Percentiles rank a stretch among this genome's conserved stretches.
phyloP scores from a whole-genome alignment of 2,329 filamentous ascomycete species.

The Stemphylium beticola region DNA sequence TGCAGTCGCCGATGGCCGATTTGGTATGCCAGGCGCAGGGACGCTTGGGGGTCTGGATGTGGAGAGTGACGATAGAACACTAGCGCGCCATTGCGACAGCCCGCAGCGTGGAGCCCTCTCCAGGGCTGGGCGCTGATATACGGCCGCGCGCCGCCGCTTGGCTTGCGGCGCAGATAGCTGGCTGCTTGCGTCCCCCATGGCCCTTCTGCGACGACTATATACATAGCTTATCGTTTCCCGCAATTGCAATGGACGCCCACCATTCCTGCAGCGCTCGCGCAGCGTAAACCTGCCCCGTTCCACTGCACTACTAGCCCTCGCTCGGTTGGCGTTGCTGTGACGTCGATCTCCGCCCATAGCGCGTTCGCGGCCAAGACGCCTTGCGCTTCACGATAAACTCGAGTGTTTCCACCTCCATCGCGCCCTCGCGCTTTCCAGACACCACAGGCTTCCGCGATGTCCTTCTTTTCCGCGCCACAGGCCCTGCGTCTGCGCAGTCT shows the following conservation, averaged over 20 bases:
- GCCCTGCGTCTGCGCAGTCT: slow-evolving; percentile 47
- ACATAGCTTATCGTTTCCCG: no score
- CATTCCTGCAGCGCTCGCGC: no score
- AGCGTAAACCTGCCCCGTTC: neutral
- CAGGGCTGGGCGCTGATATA: no score
- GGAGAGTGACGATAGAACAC: neutral
- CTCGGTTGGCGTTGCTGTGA: slow-evolving; percentile 14
- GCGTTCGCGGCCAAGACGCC: slow-evolving; percentile 18
- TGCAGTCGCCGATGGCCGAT: neutral
- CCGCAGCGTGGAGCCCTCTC: no score
- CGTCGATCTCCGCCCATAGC: slow-evolving; percentile 16
- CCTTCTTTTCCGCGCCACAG: slow-evolving; percentile 40
- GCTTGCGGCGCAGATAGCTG: neutral
- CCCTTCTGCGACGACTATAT: no score
- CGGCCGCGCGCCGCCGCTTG: no score
- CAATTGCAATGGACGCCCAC: no score
- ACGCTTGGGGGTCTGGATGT: neutral
- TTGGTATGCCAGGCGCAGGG: neutral
- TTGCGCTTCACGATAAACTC: slow-evolving; percentile 27
- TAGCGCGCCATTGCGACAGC: neutral
- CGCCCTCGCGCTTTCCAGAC: slow-evolving; percentile 13
- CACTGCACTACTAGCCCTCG: slow-evolving; percentile 2
- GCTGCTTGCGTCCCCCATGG: no score
- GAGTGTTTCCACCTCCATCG: slow-evolving; percentile 17
- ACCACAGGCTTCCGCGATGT: slow-evolving; percentile 29